Conservation (phyloP, 176 grass and related monocot genomes). For the Miscanthus lutarioriparius region DNA sequence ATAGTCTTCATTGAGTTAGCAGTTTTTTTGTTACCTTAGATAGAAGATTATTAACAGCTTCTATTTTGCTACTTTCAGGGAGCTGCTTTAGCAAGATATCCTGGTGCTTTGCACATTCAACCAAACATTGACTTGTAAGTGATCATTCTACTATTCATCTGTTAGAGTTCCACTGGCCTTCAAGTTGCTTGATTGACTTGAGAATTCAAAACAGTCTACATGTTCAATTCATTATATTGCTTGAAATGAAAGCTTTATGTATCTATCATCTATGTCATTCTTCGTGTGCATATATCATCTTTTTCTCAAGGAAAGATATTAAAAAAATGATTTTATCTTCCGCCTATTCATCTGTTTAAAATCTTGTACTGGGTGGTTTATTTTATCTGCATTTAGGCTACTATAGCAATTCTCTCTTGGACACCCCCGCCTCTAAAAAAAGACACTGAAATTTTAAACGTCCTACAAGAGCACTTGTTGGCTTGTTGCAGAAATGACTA, state of each 20-base stretch:
- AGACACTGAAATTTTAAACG: not conserved
- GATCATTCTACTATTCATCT: conserved; percentile 21
- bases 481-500: conserved; percentile 74
- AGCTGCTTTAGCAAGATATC: conserved; percentile 29
- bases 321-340: conserved; percentile 10
- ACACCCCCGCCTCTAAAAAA: not conserved
- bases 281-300: conserved; percentile 8
- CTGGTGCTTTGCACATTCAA: conserved; percentile 34
- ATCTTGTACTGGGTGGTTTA: conserved; percentile 1
- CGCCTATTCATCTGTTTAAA: conserved; percentile 21
- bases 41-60: conserved; percentile 35
- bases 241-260: conserved; percentile 12
- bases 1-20: conserved; percentile 2
- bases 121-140: conserved; percentile 73
- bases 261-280: conserved; percentile 4
- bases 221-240: conserved; percentile 18
- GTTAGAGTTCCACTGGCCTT: conserved; percentile 13
- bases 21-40: conserved; percentile 27
- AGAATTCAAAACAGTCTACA: conserved; percentile 21
- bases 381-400: conserved; percentile 20
- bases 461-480: conserved; percentile 21
- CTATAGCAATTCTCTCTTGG: not conserved
- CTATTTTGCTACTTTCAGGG: conserved; percentile 36
- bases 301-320: conserved; percentile 30
- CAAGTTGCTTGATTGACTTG: not conserved